These are phyloP conservation scores for Eimeria tenella DNA, from an alignment of 169 alveolate genomes.

Conservation along the genomic window DNA sequence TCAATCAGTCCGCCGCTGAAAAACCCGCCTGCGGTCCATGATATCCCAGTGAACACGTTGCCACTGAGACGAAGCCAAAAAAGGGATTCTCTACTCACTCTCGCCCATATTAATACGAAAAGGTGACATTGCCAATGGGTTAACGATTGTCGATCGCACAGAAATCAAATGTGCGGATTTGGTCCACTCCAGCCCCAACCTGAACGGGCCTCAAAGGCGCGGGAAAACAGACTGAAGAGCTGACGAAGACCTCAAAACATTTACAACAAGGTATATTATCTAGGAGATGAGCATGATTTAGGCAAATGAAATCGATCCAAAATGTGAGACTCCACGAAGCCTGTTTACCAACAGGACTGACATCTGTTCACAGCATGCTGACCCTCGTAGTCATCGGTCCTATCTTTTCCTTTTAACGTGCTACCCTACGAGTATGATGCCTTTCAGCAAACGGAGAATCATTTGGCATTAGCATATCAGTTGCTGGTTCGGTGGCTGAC, in stretches of 20 bases:
- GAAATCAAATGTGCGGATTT: conserved; percentile 62
- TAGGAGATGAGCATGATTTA: conserved; percentile 9
- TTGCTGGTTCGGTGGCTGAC: too few species aligned
- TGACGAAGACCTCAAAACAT: conserved; percentile 10
- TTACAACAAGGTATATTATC: not conserved
- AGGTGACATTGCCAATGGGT: not conserved
- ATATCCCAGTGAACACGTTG: not conserved
- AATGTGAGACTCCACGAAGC: conserved; percentile 63
- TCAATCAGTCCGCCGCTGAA: conserved; percentile 12
- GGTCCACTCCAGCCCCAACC: conserved; percentile 74
- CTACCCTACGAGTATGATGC: too few species aligned
- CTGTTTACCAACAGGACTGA: conserved; percentile 46
- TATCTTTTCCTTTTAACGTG: too few species aligned
- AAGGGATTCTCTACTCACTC: conserved; percentile 28
- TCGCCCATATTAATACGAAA: not conserved
- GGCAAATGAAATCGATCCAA: conserved; percentile 53
- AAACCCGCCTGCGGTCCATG: not conserved
- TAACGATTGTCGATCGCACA: not conserved
- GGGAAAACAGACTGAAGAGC: not conserved
- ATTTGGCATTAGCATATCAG: too few species aligned
- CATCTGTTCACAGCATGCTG: conserved; percentile 66
- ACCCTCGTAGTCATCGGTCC: not conserved
- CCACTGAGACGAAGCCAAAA: not conserved
- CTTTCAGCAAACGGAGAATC: too few species aligned
- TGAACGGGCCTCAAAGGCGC: conserved; percentile 15